A percentile compares a stretch with the other conserved stretches of the same genome.
Evolutionary conservation across 331 rosid genomes (phyloP).

Genomic region (Pyracantha coccinea): DNA sequence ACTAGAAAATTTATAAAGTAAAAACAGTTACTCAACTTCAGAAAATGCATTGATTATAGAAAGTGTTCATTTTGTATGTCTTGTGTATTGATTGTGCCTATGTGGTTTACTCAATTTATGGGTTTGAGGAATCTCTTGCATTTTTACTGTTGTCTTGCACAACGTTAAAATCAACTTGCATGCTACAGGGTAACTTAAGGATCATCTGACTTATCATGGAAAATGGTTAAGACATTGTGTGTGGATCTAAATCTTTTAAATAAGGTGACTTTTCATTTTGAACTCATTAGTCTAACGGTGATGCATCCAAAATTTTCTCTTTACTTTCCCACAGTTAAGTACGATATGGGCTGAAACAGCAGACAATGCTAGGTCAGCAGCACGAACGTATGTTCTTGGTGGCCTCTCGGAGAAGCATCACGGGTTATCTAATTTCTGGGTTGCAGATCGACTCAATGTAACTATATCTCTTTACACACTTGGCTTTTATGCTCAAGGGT

Average conservation of each 20-base stretch:
- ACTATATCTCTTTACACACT: slow-evolving; percentile 12
- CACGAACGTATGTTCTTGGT: slow-evolving; percentile 79
- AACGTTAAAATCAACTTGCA: not conserved
- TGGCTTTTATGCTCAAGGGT: not conserved
- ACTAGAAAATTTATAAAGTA: not conserved
- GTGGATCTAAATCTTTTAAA: not conserved
- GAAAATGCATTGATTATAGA: not conserved
- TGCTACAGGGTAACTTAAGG: not conserved
- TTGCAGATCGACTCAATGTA: slow-evolving; percentile 86
- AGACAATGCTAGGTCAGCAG: slow-evolving; percentile 90
- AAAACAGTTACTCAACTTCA: not conserved
- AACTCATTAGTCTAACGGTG: not conserved
- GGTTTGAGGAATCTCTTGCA: not conserved
- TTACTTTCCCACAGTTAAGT: slow-evolving; percentile 56
- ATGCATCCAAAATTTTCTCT: not conserved
- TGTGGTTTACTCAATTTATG: not conserved
- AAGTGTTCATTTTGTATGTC: not conserved
- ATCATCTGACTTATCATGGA: not conserved
- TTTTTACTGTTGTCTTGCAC: not conserved
- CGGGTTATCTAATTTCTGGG: slow-evolving; percentile 76
- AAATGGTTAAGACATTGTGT: not conserved
- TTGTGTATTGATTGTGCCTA: not conserved
- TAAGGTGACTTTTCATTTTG: not conserved
- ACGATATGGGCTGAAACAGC: slow-evolving; percentile 99
- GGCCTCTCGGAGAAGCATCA: slow-evolving; percentile 84